phyloP scores from a whole-genome alignment of 306 rosid species.

The Sechiopsis laciniata region DNA sequence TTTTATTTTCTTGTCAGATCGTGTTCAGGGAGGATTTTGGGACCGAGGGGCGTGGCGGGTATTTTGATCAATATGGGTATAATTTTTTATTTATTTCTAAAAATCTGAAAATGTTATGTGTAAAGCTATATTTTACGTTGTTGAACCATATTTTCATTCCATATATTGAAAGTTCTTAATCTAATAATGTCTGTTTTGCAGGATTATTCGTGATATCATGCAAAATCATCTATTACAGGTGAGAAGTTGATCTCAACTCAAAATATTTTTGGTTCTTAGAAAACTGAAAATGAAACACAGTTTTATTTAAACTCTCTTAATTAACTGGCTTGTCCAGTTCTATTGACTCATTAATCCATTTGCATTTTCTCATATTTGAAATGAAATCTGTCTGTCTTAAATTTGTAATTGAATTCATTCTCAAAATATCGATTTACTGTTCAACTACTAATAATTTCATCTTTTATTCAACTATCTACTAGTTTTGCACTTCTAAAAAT shows the following conservation, averaged over 20 bases:
- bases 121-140: neutral
- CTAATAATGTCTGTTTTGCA: slow-evolving; percentile 30
- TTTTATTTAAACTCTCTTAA: slow-evolving; percentile 19
- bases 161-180: neutral
- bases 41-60: slow-evolving; percentile 99
- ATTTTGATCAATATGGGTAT: slow-evolving; percentile 95
- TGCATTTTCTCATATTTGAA: neutral
- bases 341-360: neutral
- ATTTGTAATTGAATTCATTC: neutral
- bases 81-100: slow-evolving; percentile 20
- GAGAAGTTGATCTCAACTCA: slow-evolving; percentile 27
- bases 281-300: neutral
- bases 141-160: neutral
- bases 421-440: neutral
- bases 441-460: neutral
- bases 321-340: neutral
- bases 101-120: too few species aligned
- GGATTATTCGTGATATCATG: slow-evolving; percentile 94
- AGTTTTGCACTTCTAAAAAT: neutral
- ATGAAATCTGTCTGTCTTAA: neutral
- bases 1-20: slow-evolving; percentile 47
- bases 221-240: slow-evolving; percentile 97
- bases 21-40: slow-evolving; percentile 99
- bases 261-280: neutral
- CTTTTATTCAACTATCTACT: neutral